Evolutionary conservation across 2,329 filamentous ascomycete genomes (phyloP).

Genomic region (Curvularia eragrostidis): DNA sequence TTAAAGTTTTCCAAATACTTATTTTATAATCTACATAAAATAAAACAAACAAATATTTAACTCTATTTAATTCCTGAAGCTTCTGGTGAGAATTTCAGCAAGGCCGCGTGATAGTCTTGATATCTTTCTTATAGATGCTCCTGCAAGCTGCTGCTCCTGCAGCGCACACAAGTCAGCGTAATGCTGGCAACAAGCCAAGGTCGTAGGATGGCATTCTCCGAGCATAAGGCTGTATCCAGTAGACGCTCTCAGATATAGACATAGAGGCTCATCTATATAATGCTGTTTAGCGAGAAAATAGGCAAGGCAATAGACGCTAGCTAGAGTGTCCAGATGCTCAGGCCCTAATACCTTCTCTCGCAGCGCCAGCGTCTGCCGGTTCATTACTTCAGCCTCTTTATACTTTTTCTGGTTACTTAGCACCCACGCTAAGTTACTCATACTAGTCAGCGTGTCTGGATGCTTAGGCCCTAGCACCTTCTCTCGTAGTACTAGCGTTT

Average conservation of each 20-base stretch:
- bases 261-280: slow-evolving; percentile 1
- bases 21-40: too few relatives aligned
- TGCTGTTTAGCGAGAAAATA: slow-evolving; percentile 6
- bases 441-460: not conserved
- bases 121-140: not conserved
- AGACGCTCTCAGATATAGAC: slow-evolving; percentile 12
- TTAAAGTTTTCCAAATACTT: too few relatives aligned
- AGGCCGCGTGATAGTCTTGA: not conserved
- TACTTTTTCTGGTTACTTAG: slow-evolving; percentile 16
- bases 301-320: slow-evolving; percentile 16
- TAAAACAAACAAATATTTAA: not conserved
- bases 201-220: slow-evolving; percentile 3
- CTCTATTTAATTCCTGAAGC: not conserved
- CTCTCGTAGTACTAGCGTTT: not conserved
- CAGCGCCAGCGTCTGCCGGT: slow-evolving; percentile 7
- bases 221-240: slow-evolving; percentile 5
- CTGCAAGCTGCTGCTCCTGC: not conserved
- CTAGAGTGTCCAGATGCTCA: slow-evolving; percentile 6
- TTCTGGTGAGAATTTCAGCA: not conserved
- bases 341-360: slow-evolving; percentile 12
- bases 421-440: not conserved
- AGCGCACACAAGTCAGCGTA: not conserved
- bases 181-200: slow-evolving; percentile 5
- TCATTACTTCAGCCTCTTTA: slow-evolving; percentile 12
- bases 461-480: slow-evolving; percentile 2